phyloP scores from a whole-genome alignment of 1,284 basidiomycete genomes.

The Cryptococcus sp. region DNA sequence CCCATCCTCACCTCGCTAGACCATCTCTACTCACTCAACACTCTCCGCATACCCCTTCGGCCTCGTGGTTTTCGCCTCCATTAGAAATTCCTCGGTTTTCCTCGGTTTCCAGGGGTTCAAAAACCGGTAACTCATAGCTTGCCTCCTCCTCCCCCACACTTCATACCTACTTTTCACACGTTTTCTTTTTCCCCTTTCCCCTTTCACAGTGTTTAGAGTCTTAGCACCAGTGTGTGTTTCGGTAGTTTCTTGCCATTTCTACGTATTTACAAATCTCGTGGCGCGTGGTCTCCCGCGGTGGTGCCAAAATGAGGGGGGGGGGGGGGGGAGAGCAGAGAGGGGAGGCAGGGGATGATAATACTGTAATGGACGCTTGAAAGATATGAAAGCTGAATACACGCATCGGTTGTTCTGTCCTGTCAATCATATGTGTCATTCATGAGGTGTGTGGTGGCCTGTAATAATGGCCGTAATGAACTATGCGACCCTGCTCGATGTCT shows the following conservation, averaged over 20 bases:
- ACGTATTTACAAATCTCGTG: background rate
- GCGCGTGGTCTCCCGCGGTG: background rate
- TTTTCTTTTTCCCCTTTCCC: background rate
- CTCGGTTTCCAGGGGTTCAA: background rate
- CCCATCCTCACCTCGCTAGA: too few relatives aligned
- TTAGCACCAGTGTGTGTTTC: background rate
- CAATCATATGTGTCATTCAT: too few relatives aligned
- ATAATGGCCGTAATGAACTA: too few relatives aligned
- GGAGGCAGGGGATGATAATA: background rate
- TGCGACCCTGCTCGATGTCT: too few relatives aligned
- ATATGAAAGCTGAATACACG: background rate
- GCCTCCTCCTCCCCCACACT: background rate
- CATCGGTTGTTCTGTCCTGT: background rate
- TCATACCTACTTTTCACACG: too few relatives aligned
- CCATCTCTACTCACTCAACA: too few relatives aligned
- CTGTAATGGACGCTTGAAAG: background rate
- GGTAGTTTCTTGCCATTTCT: background rate
- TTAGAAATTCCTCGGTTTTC: background rate
- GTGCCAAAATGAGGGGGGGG: background rate
- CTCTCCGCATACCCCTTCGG: too few relatives aligned
- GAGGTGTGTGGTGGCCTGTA: too few relatives aligned
- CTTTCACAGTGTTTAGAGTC: constrained; percentile 1
- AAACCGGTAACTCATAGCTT: background rate
- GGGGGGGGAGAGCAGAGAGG: background rate
- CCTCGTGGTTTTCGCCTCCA: too few relatives aligned